Conservation (phyloP, 2,329 filamentous ascomycete genomes). For the Paramyrothecium sp. region DNA sequence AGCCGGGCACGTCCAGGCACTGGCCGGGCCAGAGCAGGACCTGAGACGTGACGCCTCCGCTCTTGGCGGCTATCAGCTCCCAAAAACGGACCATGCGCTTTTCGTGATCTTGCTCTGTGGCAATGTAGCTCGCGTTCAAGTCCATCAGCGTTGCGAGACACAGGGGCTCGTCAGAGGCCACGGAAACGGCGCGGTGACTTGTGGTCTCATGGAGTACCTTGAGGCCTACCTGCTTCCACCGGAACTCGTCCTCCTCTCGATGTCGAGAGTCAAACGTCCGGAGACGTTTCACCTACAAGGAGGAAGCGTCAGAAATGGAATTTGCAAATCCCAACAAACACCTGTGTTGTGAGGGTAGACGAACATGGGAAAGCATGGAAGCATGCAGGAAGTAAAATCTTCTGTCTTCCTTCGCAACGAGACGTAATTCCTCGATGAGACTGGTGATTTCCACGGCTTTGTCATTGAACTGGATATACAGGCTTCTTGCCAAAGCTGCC, state of each 20-base stretch:
- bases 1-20: background rate
- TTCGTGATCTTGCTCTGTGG: background rate
- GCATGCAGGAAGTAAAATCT: background rate
- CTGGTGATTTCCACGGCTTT: slow-evolving; percentile 13
- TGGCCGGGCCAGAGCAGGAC: background rate
- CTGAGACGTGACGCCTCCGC: background rate
- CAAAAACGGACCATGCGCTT: background rate
- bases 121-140: background rate
- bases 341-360: background rate
- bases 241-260: background rate
- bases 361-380: background rate
- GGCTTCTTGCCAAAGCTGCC: slow-evolving; percentile 25
- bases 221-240: background rate
- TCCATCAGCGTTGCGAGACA: background rate
- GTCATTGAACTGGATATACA: slow-evolving; percentile 31
- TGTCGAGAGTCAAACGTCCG: background rate
- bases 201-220: background rate
- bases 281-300: no score
- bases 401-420: slow-evolving; percentile 7
- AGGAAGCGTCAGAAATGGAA: no score
- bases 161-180: background rate
- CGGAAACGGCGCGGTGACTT: background rate
- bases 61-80: background rate
- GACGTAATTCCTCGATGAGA: slow-evolving; percentile 10
- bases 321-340: background rate